Base-by-base conservation (phyloP, 176 grass and related monocot species). In the Oryza meridionalis region DNA sequence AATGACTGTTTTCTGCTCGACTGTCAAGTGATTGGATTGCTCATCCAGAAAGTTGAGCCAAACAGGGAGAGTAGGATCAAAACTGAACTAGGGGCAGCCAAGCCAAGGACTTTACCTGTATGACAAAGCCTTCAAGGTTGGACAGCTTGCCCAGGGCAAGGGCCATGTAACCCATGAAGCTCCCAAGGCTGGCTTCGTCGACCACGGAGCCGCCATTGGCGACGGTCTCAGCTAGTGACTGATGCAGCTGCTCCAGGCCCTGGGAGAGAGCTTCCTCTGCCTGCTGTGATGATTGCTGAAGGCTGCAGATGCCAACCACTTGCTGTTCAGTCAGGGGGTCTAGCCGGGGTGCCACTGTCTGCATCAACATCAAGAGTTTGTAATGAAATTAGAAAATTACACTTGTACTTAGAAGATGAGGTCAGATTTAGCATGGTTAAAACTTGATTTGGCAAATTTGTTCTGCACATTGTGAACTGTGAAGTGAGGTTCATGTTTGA, bases 231-330 rank as follows among this genome's bases (percentile, higher is more conserved):
- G 90, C 78, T 29, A 97, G 82, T 15, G 95, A 94, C 40, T 89
- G 92, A 72, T 94, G 86, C 75, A 97, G 87, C 67, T 92, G 90
- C 47, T 97, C 95, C 25, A 94, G 84, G 29, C 96, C 96, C 81
- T 98, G 96, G 4, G 91, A 92, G 21, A 98, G 93, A 68, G 96
- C 92, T 86, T 98, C 96, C 83, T 98, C 96, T 49, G 96, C 93
- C 84, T 98, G 92, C 58, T 98, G 96, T 35, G 80, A 94, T 29
- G 91, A 98, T 79, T 92, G 96, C 62, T 90, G 85, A 37, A 98
- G 93, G 77, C 58, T 90, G 66, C 73, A 95, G 53, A 98, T 92
- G 82, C 89, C 93, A 40, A 90, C 61, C 35, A 94, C n/a, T 75
- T 98, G 93, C 38, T 98, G 93, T 45, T 98, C 93, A 31, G 96